Evolutionary conservation across 1,139 yeast species (phyloP), one percentile per base, ranked within the genome.

Genomic region (Saccharomyces hybrid): DNA sequence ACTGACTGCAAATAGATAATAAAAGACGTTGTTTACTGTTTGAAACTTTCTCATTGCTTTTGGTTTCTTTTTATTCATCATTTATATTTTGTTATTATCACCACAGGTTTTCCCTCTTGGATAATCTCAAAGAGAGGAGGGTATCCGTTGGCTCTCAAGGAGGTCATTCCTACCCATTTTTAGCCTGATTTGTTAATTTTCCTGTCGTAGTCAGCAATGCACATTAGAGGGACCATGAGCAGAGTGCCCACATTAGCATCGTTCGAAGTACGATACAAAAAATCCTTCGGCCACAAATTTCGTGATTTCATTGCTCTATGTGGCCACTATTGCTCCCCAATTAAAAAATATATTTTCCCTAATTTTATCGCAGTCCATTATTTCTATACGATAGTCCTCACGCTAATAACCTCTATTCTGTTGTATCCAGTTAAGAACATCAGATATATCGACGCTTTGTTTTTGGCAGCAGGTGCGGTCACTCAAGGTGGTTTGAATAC

Each of bases 401-500:
- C 78, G 1, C 75, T 93, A 5, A 48, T 88, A 1, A 83, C 88
- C 0, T 87, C 96, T 0, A 77, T 91, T 28, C 64, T 91, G 53
- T 69, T 91, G 32, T 91, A 84, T 65, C 96, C 96, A 0, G 78
- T 80, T n/a, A 77, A 74, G 54, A 83, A 86, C 64, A 74, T 83
- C 42, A 58, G 68, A 3, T 95, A 91, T 67, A 83, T 88, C 48
- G 98, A 95, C 73, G 82, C 87, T 1, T 72, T 95, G 47, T 89
- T 90, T 70, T 74, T 88, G 55, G 78, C 90, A 0, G 73, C 84
- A 5, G 93, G 96, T 3, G 82, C 93, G 0, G 74, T 86, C 2
- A 89, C 99, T 0, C 97, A 91, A 67, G 96, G 96, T 0, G 99
- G 99, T 0, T 74, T 95, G 56, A 89, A 89, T 65, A 84, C 97